Base-by-base conservation (phyloP, 176 grass and related monocot species). In the Triticum urartu region DNA sequence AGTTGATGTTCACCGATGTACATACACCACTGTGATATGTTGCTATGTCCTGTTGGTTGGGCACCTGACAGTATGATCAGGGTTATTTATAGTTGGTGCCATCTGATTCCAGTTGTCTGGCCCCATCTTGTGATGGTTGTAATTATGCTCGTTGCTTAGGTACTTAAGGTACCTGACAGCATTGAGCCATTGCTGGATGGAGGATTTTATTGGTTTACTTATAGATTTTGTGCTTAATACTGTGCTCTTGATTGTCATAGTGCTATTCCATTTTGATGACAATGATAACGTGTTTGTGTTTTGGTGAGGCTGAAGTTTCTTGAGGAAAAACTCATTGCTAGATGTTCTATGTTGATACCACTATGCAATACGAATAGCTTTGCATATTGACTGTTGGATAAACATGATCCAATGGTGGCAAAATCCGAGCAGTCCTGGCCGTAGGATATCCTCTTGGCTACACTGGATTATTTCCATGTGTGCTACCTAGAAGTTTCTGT, bases 1-100 rank as follows among this genome's bases (percentile, higher is more conserved):
- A 36, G 35, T 61, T 76, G 26, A 59, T 86, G 50, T 78, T 47
- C 35, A 39, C 58, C 36, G 15, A 68, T 91, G 81, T 84, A 84
- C 61, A 63, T 63, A 69, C 28, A 22, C 60, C 43, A 25, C 40
- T 9, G 39, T 60, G 28, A 17, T 76, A 26, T 48, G 28, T 11
- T 77, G 73, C 10, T 77, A 11, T 69, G 28, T n/a, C 15, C 74
- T 45, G 30, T 58, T 62, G 25, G 34, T 50, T 33, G 12, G 72
- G 58, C 17, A 9, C 13, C 56, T 68, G 28, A 30, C 68, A 52
- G 59, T 59, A 14, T 18, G 13, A 26, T 85, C 8, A 21, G 7
- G 42, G 54, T 30, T 15, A 33, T 11, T 28, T 75, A 9, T 45
- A 42, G 17, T 64, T 73, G 48, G 52, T 21, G 2, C 34, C 14